A percentile compares a stretch with the other conserved stretches of the same genome.
Evolutionary conservation across 768 basidiomycete species (phyloP).

Genomic region (Leccinum aurantiacum): DNA sequence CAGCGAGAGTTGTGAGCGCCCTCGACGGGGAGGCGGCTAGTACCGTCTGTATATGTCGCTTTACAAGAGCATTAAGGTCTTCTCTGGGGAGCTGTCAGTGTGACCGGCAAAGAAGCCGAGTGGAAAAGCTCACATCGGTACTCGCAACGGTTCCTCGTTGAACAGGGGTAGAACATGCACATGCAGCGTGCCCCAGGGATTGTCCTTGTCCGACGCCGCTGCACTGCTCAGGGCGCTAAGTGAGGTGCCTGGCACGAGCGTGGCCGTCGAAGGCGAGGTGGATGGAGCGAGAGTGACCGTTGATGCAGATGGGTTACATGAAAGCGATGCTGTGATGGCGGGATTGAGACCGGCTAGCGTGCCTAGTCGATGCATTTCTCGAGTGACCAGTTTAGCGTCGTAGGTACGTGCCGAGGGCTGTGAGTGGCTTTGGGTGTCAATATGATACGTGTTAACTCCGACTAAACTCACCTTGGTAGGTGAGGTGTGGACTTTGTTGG

Average conservation of each 20-base stretch:
- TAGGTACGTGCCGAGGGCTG: slow-evolving; percentile 69
- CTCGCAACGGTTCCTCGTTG: slow-evolving; percentile 82
- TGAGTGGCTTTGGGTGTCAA: slow-evolving; percentile 19
- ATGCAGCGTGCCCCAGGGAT: slow-evolving; percentile 81
- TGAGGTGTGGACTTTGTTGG: slow-evolving; percentile 33
- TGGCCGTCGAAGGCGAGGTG: slow-evolving; percentile 36
- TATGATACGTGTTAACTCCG: slow-evolving; percentile 19
- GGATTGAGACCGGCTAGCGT: slow-evolving; percentile 57
- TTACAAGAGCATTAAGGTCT: slow-evolving; percentile 82
- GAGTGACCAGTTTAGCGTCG: slow-evolving; percentile 75
- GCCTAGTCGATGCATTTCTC: slow-evolving; percentile 84
- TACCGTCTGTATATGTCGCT: slow-evolving; percentile 71
- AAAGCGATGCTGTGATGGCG: slow-evolving; percentile 35
- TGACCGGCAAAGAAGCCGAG: not conserved
- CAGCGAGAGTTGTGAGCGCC: slow-evolving; percentile 70
- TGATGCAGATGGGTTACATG: slow-evolving; percentile 48
- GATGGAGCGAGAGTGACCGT: slow-evolving; percentile 44
- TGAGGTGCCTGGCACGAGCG: slow-evolving; percentile 35
- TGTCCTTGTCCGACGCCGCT: slow-evolving; percentile 49
- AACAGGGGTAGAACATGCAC: slow-evolving; percentile 89
- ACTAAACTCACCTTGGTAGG: slow-evolving; percentile 35
- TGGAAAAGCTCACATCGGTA: slow-evolving; percentile 65
- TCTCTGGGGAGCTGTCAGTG: slow-evolving; percentile 52
- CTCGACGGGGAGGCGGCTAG: slow-evolving; percentile 73
- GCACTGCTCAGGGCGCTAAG: slow-evolving; percentile 23